Evolutionary conservation across 2,329 filamentous ascomycete species (phyloP), one percentile per base, ranked within the genome.

Genomic region (Malbranchea cinnamomea): DNA sequence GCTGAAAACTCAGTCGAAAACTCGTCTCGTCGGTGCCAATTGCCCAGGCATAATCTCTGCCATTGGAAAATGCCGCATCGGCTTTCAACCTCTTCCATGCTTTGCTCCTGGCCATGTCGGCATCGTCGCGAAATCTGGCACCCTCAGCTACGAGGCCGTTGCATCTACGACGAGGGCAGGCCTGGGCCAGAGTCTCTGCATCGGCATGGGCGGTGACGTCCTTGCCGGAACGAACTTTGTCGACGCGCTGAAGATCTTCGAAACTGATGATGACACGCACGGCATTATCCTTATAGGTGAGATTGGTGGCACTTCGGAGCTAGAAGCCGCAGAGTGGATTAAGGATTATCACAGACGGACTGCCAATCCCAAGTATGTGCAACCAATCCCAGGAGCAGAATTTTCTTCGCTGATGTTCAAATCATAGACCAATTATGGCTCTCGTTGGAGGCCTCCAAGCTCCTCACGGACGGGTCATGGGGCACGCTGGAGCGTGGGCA

Each of bases 111-210:
- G 78, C 0, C 67, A 69, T 33, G 61, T 87, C 13, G 79, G 78
- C 2, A 79, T 87, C 32, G 69, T 81, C 3, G 77, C 78, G n/a
- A 84, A 82, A 48, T 83, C 77, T 1, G 80, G 79, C 1, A 87
- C 80, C 0, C 56, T 87, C 23, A 82, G 77, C 37, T 87, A 85
- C 44, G 80, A 87, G 49, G 72, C 79, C 2, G 79, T 84, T 1
- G 79, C 75, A 0, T 74, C 77, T 2, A 73, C 80, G 14, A 80
- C 76, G 5, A 63, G 73, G 37, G 74, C 70, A n/a, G 78, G 79
- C 0, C 57, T 85, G 1, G 80, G 80, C 0, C 80, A 87, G 50
- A 82, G 76, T 44, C 56, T 84, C 5, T 79, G 78, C 23, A 73
- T 85, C 25, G 78, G 77, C 10, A 76, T 85, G 60, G 80, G 80